Base-by-base conservation (phyloP, 2,329 filamentous ascomycete genomes). In the Lachnellula hyalina region DNA sequence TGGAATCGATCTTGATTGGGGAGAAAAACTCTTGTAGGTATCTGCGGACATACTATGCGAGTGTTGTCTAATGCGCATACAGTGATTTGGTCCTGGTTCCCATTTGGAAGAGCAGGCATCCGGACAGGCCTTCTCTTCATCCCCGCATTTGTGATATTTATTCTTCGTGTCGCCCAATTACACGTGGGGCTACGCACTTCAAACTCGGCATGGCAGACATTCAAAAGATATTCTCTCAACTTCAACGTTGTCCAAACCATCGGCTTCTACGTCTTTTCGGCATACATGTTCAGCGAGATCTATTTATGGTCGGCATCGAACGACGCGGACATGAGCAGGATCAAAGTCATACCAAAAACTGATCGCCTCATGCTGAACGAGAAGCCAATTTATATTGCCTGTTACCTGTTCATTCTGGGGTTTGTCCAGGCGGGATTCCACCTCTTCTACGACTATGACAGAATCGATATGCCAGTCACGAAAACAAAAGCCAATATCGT, bases 1-100 rank as follows among this genome's bases (percentile, higher is more conserved):
- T 82, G 38, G 82, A 90, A 67, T 82, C 90, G 48, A 73, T 94
- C 51, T 70, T 84, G 53, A 79, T 96, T 61, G 85, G 87, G 17
- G 77, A 79, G 60, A 89, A 84, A 77, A 79, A 80, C 63, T 86
- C 86, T 46, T 78, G 89, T 91, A 71, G 70, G 86, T 77, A 1
- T 48, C 21, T 17, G 23, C 47, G 5, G 19, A 4, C 32, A 17
- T 8, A n/a, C 15, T 19, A 21, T 42, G 42, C 52, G 49, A 28
- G 25, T 47, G 44, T 28, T 52, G 49, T 34, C 52, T 55, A 49
- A 57, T 45, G 41, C 49, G 5, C 9, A 38, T n/a, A 35, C 63
- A 93, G 89, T 84, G 49, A 74, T 96, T 58, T 96, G 90, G 91
- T 77, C 85, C 64, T 93, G 89, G 87, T 90, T 96, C 62, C 91